A percentile compares a stretch with the other conserved stretches of the same genome.
These are phyloP conservation scores for Bisporella sp. DNA, from an alignment of 2,329 filamentous ascomycete species.

Conservation along the genomic window DNA sequence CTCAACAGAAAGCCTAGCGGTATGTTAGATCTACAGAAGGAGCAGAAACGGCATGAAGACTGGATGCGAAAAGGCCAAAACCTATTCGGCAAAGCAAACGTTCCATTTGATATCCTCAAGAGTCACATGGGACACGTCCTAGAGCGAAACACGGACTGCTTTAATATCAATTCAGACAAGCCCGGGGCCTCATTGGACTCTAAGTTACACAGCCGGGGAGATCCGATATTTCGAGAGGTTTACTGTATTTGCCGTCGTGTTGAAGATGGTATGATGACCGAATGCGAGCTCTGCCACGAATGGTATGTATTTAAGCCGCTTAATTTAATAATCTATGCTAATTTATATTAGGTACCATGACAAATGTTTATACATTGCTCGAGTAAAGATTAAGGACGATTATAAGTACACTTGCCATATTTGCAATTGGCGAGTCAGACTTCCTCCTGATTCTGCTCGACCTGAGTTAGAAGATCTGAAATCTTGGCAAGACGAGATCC, in stretches of 20 bases:
- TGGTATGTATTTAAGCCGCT: conserved; percentile 52
- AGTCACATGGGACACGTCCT: conserved; percentile 91
- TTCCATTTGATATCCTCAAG: conserved; percentile 89
- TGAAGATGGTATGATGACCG: conserved; percentile 99
- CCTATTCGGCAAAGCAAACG: conserved; percentile 95
- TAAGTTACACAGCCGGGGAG: conserved; percentile 48
- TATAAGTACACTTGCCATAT: conserved; percentile 98
- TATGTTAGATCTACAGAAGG: conserved; percentile 86
- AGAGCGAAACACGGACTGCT: conserved; percentile 83
- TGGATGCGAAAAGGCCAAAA: conserved; percentile 99
- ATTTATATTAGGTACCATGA: conserved; percentile 72
- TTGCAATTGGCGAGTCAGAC: conserved; percentile 94
- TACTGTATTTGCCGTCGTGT: conserved; percentile 94
- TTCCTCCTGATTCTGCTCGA: conserved; percentile 89
- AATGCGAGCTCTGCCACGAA: conserved; percentile 96
- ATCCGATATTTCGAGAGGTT: conserved; percentile 65
- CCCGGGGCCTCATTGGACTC: conserved; percentile 85
- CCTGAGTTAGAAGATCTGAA: conserved; percentile 90
- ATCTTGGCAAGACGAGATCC: conserved; percentile 77
- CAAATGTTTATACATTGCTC: conserved; percentile 94
- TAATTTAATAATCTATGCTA: conserved; percentile 3
- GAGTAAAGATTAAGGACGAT: conserved; percentile 96
- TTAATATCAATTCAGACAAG: conserved; percentile 77
- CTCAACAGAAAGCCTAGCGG: conserved; percentile 89
- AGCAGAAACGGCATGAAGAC: conserved; percentile 92